phyloP scores from a whole-genome alignment of 805 yeast genomes.

The Blastobotrys peoriensis region DNA sequence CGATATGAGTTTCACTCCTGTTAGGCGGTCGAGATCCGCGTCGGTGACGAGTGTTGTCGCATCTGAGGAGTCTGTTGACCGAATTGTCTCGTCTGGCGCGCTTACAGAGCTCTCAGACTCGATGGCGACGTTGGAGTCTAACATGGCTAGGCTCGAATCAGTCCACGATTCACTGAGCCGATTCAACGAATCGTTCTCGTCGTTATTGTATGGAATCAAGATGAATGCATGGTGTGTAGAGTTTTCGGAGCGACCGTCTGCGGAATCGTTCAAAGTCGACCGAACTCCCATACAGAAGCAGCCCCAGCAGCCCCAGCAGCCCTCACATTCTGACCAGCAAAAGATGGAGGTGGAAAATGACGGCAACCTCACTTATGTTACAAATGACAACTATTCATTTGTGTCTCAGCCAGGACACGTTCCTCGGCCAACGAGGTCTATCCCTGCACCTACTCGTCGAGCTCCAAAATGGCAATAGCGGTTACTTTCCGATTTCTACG shows the following conservation, averaged over 20 bases:
- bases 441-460: too few species aligned
- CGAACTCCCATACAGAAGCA: not conserved
- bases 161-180: constrained; percentile 54
- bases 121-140: constrained; percentile 46
- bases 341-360: constrained; percentile 4
- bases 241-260: constrained; percentile 36
- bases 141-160: constrained; percentile 49
- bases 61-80: not conserved
- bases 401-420: constrained; percentile 25
- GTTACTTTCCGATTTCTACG: not conserved
- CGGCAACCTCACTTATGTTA: constrained; percentile 28
- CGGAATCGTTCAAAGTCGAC: constrained; percentile 12
- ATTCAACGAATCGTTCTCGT: constrained; percentile 73
- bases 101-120: constrained; percentile 30
- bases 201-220: constrained; percentile 71
- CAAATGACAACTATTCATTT: constrained; percentile 29
- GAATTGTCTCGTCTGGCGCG: constrained; percentile 2
- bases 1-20: not conserved
- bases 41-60: not conserved
- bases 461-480: too few species aligned
- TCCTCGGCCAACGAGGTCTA: too few species aligned
- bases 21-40: not conserved
- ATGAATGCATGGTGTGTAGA: constrained; percentile 88
- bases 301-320: not conserved
- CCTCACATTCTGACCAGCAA: constrained; percentile 1